phyloP scores from a whole-genome alignment of 192 early-diverging fungal genomes.

The Gamsiella multidivaricata region DNA sequence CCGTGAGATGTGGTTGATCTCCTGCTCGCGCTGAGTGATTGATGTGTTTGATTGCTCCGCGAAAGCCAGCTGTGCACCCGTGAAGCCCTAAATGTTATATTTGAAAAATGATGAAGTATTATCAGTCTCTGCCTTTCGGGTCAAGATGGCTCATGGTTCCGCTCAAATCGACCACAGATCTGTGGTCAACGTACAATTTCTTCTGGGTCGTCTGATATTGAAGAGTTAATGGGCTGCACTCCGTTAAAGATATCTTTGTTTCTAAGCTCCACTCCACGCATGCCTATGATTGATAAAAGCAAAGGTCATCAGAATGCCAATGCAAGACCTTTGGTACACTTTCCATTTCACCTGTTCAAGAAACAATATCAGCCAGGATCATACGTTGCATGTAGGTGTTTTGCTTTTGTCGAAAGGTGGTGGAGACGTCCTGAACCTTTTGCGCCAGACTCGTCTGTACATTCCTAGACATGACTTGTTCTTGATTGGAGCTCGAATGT shows the following conservation, averaged over 20 bases:
- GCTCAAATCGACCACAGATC: too few relatives aligned
- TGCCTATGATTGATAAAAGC: conserved; percentile 7
- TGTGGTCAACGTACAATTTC: conserved; percentile 16
- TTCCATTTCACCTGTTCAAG: too few relatives aligned
- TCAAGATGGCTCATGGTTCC: too few relatives aligned
- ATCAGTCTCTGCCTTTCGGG: too few relatives aligned
- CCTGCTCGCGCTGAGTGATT: conserved; percentile 88
- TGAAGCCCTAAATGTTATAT: conserved; percentile 71
- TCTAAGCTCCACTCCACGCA: conserved; percentile 49
- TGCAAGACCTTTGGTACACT: too few relatives aligned
- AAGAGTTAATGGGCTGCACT: conserved; percentile 39
- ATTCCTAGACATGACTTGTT: conserved; percentile 77
- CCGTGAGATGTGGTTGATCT: conserved; percentile 93
- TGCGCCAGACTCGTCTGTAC: conserved; percentile 91
- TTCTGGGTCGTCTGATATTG: conserved; percentile 42
- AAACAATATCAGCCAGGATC: not conserved
- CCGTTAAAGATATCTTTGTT: conserved; percentile 46
- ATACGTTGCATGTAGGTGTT: conserved; percentile 88
- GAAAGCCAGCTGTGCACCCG: conserved; percentile 83
- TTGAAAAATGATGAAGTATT: not conserved
- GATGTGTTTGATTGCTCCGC: conserved; percentile 81
- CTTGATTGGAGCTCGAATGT: conserved; percentile 65
- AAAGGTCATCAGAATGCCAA: not conserved
- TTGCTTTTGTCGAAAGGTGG: conserved; percentile 87
- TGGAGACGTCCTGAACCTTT: conserved; percentile 88